Evolutionary conservation across 2,329 filamentous ascomycete species (phyloP), one percentile per base, ranked within the genome.

Genomic region (Pestalotiopsis sp.): DNA sequence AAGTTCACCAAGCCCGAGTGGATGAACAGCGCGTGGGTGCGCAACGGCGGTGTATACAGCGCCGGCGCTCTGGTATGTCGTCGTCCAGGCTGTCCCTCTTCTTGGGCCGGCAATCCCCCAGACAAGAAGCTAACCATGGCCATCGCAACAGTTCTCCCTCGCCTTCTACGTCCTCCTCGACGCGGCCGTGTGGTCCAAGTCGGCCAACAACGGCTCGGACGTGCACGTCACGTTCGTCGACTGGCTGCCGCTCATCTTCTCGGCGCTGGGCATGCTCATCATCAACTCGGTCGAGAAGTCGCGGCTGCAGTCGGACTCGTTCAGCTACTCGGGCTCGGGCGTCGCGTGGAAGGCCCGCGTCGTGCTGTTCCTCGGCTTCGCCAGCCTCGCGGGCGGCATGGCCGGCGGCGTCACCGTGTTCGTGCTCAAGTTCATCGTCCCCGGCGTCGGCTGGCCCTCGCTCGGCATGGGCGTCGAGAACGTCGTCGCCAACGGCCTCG

Each of bases 251-350:
- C 85, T 92, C 73, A 86, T 91, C 78, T 91, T 91, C 82, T 88
- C 86, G 72, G 85, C 86, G 71, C 83, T 91, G 71, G 90, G 90
- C 71, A 91, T 92, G 88, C 84, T 92, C 69, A 91, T 91, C 79
- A 91, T 91, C 83, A 91, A 92, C 84, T 88, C 85, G 73, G 89
- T 91, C 72, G 89, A 91, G 81, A 91, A 92, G 81, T 83, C 88
- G 69, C 86, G 90, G 66, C 84, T 92, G 71, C 88, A 87, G 74
- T 84, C 87, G 74, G 88, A 92, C 81, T 86, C 83, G 68, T 90
- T 90, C 78, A 86, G 84, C 71, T 90, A 91, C 80, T 85, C 84
- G 69, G 88, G 90, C 62, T 85, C 83, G 63, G 88, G 88, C 13
- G 89, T 92, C 36, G 89, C 90, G 11, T 91, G 89, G 89, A 90